phyloP scores from a whole-genome alignment of 495 filamentous ascomycete species.

The Barbatosphaeria neglecta region DNA sequence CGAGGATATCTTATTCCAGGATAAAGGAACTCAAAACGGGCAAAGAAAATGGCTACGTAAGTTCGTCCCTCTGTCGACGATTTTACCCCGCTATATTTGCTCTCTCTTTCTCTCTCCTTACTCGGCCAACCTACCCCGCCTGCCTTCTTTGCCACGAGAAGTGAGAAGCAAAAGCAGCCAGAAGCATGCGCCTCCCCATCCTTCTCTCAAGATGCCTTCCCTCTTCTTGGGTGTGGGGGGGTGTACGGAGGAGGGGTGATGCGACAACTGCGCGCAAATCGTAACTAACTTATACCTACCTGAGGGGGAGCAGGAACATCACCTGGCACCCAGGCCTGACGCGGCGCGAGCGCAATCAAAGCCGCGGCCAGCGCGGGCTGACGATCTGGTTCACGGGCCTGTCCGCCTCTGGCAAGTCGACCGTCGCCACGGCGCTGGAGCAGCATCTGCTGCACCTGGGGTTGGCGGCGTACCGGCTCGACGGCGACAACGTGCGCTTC shows the following conservation, averaged over 20 bases:
- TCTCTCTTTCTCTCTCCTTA: background rate
- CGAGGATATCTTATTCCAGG: too few species aligned
- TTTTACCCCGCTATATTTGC: background rate
- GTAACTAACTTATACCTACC: background rate
- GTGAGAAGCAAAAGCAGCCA: too few species aligned
- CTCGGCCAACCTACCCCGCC: background rate
- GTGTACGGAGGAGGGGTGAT: too few species aligned
- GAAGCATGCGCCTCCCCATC: too few species aligned
- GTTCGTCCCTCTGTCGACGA: background rate
- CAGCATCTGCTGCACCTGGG: constrained; percentile 82
- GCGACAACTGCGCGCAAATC: too few species aligned
- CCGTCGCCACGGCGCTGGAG: constrained; percentile 89
- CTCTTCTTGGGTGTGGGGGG: too few species aligned
- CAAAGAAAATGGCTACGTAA: background rate
- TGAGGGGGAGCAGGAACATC: constrained; percentile 60
- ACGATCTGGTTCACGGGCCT: constrained; percentile 98
- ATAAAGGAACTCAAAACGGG: too few species aligned
- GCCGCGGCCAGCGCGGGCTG: constrained; percentile 77
- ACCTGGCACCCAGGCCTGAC: constrained; percentile 93
- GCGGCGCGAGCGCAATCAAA: constrained; percentile 64
- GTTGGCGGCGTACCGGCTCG: constrained; percentile 78
- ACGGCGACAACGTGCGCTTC: constrained; percentile 98
- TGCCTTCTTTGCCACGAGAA: too few species aligned
- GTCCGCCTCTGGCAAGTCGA: constrained; percentile 91
- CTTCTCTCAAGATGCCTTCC: too few species aligned